phyloP scores from a whole-genome alignment of 495 filamentous ascomycete species.

The Rostrohypoxylon terebratum region DNA sequence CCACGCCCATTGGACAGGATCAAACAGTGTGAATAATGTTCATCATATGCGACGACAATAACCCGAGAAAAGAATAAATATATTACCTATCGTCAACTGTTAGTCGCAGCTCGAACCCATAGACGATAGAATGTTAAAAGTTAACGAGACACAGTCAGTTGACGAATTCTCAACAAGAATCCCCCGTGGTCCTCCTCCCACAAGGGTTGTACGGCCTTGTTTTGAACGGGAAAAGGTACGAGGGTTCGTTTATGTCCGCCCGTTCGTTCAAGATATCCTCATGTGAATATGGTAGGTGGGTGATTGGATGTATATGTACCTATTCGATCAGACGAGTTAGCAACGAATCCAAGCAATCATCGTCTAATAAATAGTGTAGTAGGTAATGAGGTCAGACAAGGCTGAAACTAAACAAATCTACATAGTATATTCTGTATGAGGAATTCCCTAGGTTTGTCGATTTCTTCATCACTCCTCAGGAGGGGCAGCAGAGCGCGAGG shows the following conservation, averaged over 20 bases:
- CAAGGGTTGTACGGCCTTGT: slow-evolving; percentile 90
- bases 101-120: slow-evolving; percentile 42
- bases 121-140: background rate
- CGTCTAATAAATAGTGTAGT: slow-evolving; percentile 47
- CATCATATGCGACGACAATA: slow-evolving; percentile 57
- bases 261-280: slow-evolving; percentile 97
- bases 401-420: slow-evolving; percentile 98
- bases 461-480: slow-evolving; percentile 82
- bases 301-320: slow-evolving; percentile 62
- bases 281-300: slow-evolving; percentile 60
- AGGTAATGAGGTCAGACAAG: slow-evolving; percentile 83
- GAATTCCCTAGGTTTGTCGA: slow-evolving; percentile 89
- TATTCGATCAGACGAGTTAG: slow-evolving; percentile 59
- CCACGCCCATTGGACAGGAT: slow-evolving; percentile 71
- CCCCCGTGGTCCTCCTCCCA: slow-evolving; percentile 72
- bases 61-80: slow-evolving; percentile 25
- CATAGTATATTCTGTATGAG: slow-evolving; percentile 92
- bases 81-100: slow-evolving; percentile 60
- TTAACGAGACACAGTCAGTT: slow-evolving; percentile 73
- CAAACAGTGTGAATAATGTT: slow-evolving; percentile 98
- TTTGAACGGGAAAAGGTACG: slow-evolving; percentile 70
- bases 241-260: slow-evolving; percentile 93
- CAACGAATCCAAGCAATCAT: slow-evolving; percentile 42
- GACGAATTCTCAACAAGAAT: slow-evolving; percentile 98
- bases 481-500: slow-evolving; percentile 10